Evolutionary conservation across 1,284 basidiomycete species (phyloP).

Genomic region (Serendipita sp.): DNA sequence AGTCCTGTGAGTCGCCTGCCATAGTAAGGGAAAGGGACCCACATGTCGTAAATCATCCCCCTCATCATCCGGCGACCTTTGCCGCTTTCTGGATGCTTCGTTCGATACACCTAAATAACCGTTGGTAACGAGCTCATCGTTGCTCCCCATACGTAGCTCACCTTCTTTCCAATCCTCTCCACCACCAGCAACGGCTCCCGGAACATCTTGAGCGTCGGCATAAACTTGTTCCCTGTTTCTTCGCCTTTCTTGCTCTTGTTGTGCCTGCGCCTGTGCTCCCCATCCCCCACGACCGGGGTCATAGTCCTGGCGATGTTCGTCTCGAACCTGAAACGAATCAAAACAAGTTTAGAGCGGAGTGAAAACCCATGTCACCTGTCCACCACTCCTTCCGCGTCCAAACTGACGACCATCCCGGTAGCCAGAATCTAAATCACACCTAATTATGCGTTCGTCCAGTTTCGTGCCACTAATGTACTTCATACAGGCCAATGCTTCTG

Average conservation of each 20-base stretch:
- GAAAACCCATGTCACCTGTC: slow-evolving; percentile 45
- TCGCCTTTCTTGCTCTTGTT: slow-evolving; percentile 65
- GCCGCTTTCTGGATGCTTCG: slow-evolving; percentile 11
- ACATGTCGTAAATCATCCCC: slow-evolving; percentile 43
- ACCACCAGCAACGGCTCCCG: slow-evolving; percentile 69
- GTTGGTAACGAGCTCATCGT: not conserved
- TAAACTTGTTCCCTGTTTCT: slow-evolving; percentile 80
- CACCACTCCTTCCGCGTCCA: slow-evolving; percentile 90
- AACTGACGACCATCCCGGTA: slow-evolving; percentile 97
- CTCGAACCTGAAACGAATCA: slow-evolving; percentile 39
- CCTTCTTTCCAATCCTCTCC: slow-evolving; percentile 65
- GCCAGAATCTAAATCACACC: slow-evolving; percentile 95
- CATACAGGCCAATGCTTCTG: slow-evolving; percentile 86
- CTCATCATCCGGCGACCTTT: slow-evolving; percentile 52
- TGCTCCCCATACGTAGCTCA: slow-evolving; percentile 7
- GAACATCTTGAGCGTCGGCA: slow-evolving; percentile 64
- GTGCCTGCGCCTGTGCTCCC: slow-evolving; percentile 76
- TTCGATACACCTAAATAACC: not conserved
- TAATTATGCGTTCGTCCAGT: slow-evolving; percentile 97
- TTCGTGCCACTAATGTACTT: slow-evolving; percentile 94
- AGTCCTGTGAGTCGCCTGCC: not conserved
- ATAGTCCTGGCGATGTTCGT: slow-evolving; percentile 96
- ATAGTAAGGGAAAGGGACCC: slow-evolving; percentile 17
- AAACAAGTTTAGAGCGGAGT: not conserved
- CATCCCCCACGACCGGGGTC: slow-evolving; percentile 92